These are phyloP conservation scores for Lenwebbia sp. DNA, from an alignment of 345 rosid genomes.

Conservation along the genomic window DNA sequence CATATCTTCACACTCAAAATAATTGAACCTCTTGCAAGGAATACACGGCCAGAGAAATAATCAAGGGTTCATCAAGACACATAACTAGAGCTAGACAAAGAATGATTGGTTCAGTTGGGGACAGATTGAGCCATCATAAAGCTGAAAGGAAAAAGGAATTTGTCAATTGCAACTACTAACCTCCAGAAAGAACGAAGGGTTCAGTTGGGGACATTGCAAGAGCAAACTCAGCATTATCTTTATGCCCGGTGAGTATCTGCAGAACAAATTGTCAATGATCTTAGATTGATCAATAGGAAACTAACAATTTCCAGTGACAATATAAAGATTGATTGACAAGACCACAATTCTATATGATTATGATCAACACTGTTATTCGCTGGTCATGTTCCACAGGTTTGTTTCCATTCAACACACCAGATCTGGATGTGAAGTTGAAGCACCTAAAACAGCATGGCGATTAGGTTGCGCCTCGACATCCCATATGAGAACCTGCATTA, in stretches of 20 bases:
- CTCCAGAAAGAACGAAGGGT: slow-evolving; percentile 62
- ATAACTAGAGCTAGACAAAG: neutral
- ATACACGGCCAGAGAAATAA: neutral
- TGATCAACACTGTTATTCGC: neutral
- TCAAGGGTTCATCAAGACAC: neutral
- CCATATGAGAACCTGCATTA: slow-evolving; percentile 49
- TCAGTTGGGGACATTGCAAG: slow-evolving; percentile 56
- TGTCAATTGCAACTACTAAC: slow-evolving; percentile 3
- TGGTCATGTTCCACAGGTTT: neutral
- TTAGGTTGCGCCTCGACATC: slow-evolving; percentile 57
- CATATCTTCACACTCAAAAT: neutral
- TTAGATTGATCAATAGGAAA: neutral
- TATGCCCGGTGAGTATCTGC: slow-evolving; percentile 61
- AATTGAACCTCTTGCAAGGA: neutral
- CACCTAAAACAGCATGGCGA: slow-evolving; percentile 45
- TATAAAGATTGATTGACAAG: neutral
- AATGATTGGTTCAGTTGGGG: neutral
- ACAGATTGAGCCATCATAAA: neutral
- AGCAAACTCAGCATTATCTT: slow-evolving; percentile 54
- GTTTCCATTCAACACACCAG: slow-evolving; percentile 17
- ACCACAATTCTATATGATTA: neutral
- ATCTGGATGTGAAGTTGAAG: slow-evolving; percentile 42
- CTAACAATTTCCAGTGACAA: neutral
- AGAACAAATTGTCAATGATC: neutral
- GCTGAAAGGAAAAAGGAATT: neutral